Conservation (phyloP, 2,329 filamentous ascomycete species). For the Fusarium sp. region DNA sequence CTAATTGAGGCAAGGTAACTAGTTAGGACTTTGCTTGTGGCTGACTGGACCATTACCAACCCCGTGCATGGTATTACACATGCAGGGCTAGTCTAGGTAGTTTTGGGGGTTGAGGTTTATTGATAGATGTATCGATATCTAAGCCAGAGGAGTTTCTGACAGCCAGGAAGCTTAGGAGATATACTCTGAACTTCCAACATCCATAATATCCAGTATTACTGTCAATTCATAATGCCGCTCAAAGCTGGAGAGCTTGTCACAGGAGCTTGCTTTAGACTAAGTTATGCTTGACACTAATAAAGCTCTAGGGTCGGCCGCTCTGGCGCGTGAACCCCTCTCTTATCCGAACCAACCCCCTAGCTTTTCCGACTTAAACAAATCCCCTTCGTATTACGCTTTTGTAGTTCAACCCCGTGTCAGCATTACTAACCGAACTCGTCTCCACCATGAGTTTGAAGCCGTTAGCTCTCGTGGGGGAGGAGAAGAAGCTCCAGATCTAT, state of each 20-base stretch:
- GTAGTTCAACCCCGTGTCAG: not conserved
- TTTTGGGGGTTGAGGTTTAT: not conserved
- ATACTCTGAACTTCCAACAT: too few species aligned
- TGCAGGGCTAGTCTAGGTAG: conserved; percentile 16
- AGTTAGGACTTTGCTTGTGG: conserved; percentile 5
- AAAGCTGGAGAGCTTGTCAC: not conserved
- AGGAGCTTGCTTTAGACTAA: not conserved
- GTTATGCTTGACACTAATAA: conserved; percentile 19
- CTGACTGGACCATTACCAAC: conserved; percentile 47
- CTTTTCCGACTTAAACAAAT: not conserved
- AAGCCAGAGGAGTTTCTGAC: too few species aligned
- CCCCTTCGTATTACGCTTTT: not conserved
- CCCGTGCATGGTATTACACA: conserved; percentile 16
- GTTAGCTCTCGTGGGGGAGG: not conserved
- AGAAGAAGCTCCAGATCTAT: not conserved
- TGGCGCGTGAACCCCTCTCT: conserved; percentile 17
- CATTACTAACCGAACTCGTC: conserved; percentile 4
- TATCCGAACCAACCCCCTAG: conserved; percentile 7
- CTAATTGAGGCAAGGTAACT: conserved; percentile 21
- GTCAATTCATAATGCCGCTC: not conserved
- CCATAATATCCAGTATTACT: too few species aligned
- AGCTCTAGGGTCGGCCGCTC: conserved; percentile 36
- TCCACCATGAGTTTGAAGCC: not conserved
- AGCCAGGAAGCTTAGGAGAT: too few species aligned
- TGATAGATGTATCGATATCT: not conserved